These are phyloP conservation scores for Cyberlindnera samutprakarnensis DNA, from an alignment of 805 yeast genomes.

Conservation along the genomic window DNA sequence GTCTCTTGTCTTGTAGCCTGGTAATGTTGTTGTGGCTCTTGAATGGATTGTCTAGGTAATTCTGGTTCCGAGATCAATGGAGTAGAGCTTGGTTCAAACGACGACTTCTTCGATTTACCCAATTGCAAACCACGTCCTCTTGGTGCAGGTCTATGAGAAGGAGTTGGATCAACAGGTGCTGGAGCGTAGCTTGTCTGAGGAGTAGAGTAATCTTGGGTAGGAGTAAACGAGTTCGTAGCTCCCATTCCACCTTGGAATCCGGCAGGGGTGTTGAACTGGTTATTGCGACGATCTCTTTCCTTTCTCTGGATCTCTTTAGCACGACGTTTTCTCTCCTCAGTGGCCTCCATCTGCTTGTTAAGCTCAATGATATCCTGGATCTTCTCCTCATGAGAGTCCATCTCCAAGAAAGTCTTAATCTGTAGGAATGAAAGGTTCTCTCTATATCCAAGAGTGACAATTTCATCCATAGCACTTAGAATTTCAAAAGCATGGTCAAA, in stretches of 20 bases:
- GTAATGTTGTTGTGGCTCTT: neutral
- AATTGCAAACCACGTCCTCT: constrained; percentile 72
- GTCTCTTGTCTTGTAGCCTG: constrained; percentile 11
- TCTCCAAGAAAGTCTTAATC: constrained; percentile 82
- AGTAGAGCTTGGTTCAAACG: constrained; percentile 10
- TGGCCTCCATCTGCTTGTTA: constrained; percentile 94
- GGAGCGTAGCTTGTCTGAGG: constrained; percentile 15
- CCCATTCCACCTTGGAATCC: constrained; percentile 10
- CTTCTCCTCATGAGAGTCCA: constrained; percentile 98
- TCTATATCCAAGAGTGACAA: constrained; percentile 80
- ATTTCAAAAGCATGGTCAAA: constrained; percentile 82
- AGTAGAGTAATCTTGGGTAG: constrained; percentile 11
- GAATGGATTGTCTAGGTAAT: constrained; percentile 7
- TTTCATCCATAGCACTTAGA: constrained; percentile 89
- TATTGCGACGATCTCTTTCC: constrained; percentile 57
- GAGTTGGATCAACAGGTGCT: constrained; percentile 17
- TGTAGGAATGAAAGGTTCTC: constrained; percentile 80
- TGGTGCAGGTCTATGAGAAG: constrained; percentile 27
- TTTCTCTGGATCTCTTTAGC: constrained; percentile 85
- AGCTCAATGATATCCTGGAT: constrained; percentile 96
- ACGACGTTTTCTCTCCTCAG: constrained; percentile 92
- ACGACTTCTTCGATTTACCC: constrained; percentile 40
- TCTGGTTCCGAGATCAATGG: constrained; percentile 27
- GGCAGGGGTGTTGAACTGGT: constrained; percentile 5
- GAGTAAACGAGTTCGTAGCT: constrained; percentile 3